Conservation (phyloP, 306 rosid species). For the Astragalus membranaceus region DNA sequence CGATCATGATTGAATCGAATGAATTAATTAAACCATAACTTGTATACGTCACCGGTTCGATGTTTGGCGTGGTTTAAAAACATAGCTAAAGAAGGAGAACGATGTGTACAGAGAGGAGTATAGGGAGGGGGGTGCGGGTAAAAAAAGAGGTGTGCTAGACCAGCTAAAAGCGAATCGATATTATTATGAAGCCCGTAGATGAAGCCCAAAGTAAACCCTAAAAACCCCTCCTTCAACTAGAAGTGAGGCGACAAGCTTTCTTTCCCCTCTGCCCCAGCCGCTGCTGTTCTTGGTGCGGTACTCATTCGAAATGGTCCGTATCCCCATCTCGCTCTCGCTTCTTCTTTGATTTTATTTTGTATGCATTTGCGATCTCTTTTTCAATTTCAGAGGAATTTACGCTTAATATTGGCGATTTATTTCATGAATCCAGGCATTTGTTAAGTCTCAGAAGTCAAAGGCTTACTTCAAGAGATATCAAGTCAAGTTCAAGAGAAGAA, state of each 20-base stretch:
- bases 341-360: neutral
- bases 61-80: too few species aligned
- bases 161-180: too few species aligned
- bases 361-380: neutral
- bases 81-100: too few species aligned
- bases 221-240: neutral
- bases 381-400: neutral
- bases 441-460: constrained; percentile 53
- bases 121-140: too few species aligned
- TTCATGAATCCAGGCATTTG: constrained; percentile 33
- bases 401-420: neutral
- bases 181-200: neutral
- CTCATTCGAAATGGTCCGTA: constrained; percentile 6
- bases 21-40: too few species aligned
- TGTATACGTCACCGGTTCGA: too few species aligned
- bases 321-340: neutral
- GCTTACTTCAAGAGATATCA: constrained; percentile 78
- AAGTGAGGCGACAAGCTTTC: neutral
- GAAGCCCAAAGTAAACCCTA: constrained; percentile 1
- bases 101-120: too few species aligned
- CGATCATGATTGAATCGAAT: too few species aligned
- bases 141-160: too few species aligned
- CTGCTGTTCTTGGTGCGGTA: neutral
- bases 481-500: constrained; percentile 83
- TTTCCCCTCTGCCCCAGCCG: neutral